Conservation (phyloP, 192 early-diverging fungal species). For the Podochytrium sp. region DNA sequence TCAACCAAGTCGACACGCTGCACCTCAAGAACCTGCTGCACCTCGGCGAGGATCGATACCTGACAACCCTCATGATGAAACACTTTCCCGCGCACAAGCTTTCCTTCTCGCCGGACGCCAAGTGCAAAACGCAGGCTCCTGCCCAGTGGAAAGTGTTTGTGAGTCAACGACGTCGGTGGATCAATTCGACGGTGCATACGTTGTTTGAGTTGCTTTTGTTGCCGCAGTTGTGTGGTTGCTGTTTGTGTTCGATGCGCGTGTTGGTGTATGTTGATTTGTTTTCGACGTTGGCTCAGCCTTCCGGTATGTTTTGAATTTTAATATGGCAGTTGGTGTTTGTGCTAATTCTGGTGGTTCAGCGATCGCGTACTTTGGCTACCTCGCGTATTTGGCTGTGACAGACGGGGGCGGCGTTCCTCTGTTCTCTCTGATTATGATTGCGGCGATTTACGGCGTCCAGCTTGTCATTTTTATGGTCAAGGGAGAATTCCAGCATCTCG, state of each 20-base stretch:
- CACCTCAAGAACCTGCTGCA: conserved; percentile 93
- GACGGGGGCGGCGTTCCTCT: conserved; percentile 51
- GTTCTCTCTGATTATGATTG: conserved; percentile 80
- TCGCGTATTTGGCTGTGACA: conserved; percentile 71
- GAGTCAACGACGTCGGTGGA: conserved; percentile 92
- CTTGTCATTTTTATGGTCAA: conserved; percentile 78
- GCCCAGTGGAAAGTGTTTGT: conserved; percentile 82
- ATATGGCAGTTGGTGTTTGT: neutral
- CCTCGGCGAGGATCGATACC: conserved; percentile 92
- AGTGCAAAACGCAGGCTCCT: conserved; percentile 91
- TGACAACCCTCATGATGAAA: conserved; percentile 93
- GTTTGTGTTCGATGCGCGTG: conserved; percentile 92
- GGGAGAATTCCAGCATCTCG: conserved; percentile 52
- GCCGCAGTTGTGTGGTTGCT: conserved; percentile 91
- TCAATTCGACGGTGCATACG: conserved; percentile 97
- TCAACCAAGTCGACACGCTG: conserved; percentile 65
- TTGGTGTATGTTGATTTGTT: conserved; percentile 54
- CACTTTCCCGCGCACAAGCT: conserved; percentile 93
- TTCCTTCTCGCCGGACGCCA: conserved; percentile 85
- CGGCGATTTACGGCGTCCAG: conserved; percentile 82
- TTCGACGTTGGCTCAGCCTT: conserved; percentile 19
- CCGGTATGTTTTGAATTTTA: conserved; percentile 2
- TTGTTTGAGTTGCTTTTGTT: conserved; percentile 90
- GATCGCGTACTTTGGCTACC: conserved; percentile 53
- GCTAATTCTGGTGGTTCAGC: conserved; percentile 44